These are phyloP conservation scores for Globisporangium canariense DNA, from an alignment of 352 stramenopile species.

Conservation along the genomic window DNA sequence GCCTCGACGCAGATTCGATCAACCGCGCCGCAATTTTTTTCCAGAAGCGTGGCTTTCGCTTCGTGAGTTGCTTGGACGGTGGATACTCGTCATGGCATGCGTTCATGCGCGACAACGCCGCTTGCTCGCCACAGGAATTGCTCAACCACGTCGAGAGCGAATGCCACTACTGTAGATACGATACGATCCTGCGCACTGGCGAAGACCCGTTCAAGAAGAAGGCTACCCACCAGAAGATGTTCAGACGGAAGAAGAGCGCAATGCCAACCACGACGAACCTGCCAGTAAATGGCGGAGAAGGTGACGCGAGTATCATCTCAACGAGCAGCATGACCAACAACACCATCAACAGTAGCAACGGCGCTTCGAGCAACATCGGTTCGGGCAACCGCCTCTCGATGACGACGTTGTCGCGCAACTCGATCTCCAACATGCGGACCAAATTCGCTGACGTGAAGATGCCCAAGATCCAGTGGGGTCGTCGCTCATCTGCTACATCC, in stretches of 20 bases:
- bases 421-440: constrained; percentile 47
- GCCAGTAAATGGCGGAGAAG: constrained; percentile 68
- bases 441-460: constrained; percentile 70
- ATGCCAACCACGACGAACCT: constrained; percentile 73
- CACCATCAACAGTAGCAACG: constrained; percentile 24
- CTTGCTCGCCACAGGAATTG: constrained; percentile 58
- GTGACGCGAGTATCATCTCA: constrained; percentile 65
- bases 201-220: constrained; percentile 60
- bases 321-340: constrained; percentile 38
- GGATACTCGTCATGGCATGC: constrained; percentile 81
- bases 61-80: constrained; percentile 71
- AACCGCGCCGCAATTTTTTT: constrained; percentile 81
- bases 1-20: constrained; percentile 58
- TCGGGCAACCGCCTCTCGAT: constrained; percentile 32
- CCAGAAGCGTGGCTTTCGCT: constrained; percentile 82
- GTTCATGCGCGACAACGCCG: constrained; percentile 69
- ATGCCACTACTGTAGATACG: constrained; percentile 79
- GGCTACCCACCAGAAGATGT: constrained; percentile 31
- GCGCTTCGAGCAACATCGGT: constrained; percentile 16
- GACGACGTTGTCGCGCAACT: constrained; percentile 47
- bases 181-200: constrained; percentile 65
- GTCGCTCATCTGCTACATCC: constrained; percentile 34
- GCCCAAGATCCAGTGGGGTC: constrained; percentile 54
- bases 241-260: constrained; percentile 53
- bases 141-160: constrained; percentile 62